Evolutionary conservation across 1,139 yeast genomes (phyloP).

Genomic region (Scheffersomyces illinoinensis): DNA sequence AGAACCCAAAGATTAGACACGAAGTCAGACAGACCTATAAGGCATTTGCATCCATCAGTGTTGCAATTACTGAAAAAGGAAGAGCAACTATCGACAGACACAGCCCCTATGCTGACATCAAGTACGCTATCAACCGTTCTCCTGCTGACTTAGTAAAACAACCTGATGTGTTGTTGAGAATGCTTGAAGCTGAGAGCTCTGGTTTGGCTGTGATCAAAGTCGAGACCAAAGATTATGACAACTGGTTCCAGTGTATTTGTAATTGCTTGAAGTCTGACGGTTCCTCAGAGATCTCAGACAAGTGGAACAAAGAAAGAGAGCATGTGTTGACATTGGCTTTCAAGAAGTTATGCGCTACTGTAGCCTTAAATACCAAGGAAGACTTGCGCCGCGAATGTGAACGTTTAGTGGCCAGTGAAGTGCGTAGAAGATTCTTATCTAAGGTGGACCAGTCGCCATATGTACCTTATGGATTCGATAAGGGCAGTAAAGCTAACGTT

Average conservation of each 20-base stretch:
- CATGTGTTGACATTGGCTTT: constrained; percentile 67
- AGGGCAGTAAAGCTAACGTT: constrained; percentile 84
- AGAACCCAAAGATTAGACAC: constrained; percentile 79
- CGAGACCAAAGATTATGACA: constrained; percentile 42
- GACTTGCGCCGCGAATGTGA: constrained; percentile 78
- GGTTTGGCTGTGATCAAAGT: constrained; percentile 55
- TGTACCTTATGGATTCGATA: constrained; percentile 73
- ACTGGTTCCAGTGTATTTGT: constrained; percentile 50
- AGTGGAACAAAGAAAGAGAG: constrained; percentile 83
- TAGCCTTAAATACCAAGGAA: constrained; percentile 79
- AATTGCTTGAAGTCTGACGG: constrained; percentile 78
- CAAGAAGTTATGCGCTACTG: constrained; percentile 64
- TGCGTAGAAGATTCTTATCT: constrained; percentile 66
- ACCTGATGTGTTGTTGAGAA: constrained; percentile 83
- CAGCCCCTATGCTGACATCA: constrained; percentile 85
- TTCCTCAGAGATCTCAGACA: constrained; percentile 72
- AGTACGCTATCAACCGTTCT: constrained; percentile 82
- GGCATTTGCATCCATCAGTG: constrained; percentile 68
- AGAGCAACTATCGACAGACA: constrained; percentile 74
- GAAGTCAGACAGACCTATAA: constrained; percentile 72
- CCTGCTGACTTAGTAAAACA: constrained; percentile 69
- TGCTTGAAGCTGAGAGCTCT: constrained; percentile 84
- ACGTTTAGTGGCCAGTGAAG: constrained; percentile 64
- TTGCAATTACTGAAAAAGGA: constrained; percentile 86
- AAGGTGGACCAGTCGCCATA: constrained; percentile 92